A percentile compares a stretch with the other conserved stretches of the same genome.
These are phyloP conservation scores for Ampelocalamus luodianensis DNA, from an alignment of 176 grass and related monocot species.

Conservation along the genomic window DNA sequence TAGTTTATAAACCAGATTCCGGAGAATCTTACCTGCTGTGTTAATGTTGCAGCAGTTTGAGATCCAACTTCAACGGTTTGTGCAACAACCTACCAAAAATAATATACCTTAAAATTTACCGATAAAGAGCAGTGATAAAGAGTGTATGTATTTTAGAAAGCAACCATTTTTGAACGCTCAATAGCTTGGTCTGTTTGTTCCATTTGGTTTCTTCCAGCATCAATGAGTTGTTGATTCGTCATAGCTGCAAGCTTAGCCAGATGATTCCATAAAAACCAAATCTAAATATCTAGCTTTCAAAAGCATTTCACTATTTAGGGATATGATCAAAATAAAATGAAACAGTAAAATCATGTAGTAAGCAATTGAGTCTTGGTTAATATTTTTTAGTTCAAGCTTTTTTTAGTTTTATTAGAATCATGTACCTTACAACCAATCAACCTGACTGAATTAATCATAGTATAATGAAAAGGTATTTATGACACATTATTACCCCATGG, in stretches of 20 bases:
- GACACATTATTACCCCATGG: not conserved
- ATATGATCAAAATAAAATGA: conserved; percentile 29
- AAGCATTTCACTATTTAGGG: not conserved
- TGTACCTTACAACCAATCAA: conserved; percentile 1
- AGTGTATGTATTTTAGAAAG: not conserved
- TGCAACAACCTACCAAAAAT: conserved; percentile 71
- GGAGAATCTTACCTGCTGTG: conserved; percentile 73
- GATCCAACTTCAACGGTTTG: conserved; percentile 92
- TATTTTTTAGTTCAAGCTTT: not conserved
- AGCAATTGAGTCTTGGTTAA: not conserved
- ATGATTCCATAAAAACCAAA: conserved; percentile 38
- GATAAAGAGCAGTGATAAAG: conserved; percentile 6
- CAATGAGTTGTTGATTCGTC: conserved; percentile 89
- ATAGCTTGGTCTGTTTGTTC: conserved; percentile 92
- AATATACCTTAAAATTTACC: conserved; percentile 22
- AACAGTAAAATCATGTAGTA: not conserved
- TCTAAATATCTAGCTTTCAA: conserved; percentile 34
- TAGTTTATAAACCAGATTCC: conserved; percentile 14
- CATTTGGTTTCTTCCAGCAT: conserved; percentile 90
- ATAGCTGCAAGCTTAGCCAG: conserved; percentile 59
- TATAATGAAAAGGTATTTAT: not conserved
- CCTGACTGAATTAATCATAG: not conserved
- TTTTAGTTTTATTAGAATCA: conserved; percentile 3
- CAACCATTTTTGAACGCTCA: conserved; percentile 88
- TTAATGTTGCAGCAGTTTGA: conserved; percentile 81